Conservation (phyloP, 495 filamentous ascomycete species). For the Penicillium riverlandense region DNA sequence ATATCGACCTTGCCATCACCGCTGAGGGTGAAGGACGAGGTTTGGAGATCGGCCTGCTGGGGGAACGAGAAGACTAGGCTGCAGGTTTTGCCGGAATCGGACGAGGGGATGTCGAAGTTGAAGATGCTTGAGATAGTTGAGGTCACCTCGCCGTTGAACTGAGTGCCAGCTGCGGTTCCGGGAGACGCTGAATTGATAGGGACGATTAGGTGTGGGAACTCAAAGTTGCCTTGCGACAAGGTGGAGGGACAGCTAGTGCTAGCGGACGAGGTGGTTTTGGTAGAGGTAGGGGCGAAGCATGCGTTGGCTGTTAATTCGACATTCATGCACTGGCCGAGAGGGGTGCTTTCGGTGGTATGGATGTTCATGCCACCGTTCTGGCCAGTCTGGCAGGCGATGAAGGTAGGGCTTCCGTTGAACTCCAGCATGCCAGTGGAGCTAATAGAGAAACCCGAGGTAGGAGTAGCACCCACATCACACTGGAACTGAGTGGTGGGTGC, state of each 20-base stretch:
- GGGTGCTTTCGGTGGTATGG: too few relatives aligned
- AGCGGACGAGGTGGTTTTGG: conserved; percentile 8
- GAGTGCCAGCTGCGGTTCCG: conserved; percentile 43
- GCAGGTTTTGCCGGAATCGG: conserved; percentile 51
- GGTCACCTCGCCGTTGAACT: conserved; percentile 46
- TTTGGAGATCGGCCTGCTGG: conserved; percentile 38
- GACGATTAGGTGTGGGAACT: conserved; percentile 62
- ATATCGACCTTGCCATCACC: conserved; percentile 53
- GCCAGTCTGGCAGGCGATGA: too few relatives aligned
- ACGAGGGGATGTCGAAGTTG: conserved; percentile 59
- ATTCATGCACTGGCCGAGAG: too few relatives aligned
- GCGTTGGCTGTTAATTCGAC: too few relatives aligned
- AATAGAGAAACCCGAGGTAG: too few relatives aligned
- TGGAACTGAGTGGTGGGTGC: too few relatives aligned
- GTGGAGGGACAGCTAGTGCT: conserved; percentile 40
- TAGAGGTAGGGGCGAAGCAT: neutral
- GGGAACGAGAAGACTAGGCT: conserved; percentile 62
- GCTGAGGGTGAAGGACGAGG: conserved; percentile 49
- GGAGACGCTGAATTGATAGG: conserved; percentile 53
- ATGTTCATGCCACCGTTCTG: too few relatives aligned
- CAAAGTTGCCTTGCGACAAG: conserved; percentile 38
- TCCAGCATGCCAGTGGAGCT: too few relatives aligned
- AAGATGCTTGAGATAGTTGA: conserved; percentile 53
- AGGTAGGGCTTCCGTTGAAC: too few relatives aligned
- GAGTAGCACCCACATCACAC: too few relatives aligned